phyloP scores from a whole-genome alignment of 2,329 filamentous ascomycete species.

The Byssothecium circinans region DNA sequence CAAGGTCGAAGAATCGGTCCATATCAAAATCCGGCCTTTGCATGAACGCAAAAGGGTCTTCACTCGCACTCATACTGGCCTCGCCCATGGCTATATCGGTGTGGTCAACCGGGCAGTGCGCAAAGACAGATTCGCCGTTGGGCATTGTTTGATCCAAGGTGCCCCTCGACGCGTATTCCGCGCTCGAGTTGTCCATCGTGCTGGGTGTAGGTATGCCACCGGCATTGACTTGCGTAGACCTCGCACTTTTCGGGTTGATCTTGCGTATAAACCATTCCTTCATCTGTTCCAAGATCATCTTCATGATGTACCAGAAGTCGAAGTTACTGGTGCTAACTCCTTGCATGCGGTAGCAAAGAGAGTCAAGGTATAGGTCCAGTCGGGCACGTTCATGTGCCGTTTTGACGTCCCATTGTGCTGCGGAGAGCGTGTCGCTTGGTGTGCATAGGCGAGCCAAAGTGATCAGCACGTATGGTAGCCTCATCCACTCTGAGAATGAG shows the following conservation, averaged over 20 bases:
- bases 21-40: slow-evolving; percentile 34
- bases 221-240: slow-evolving; percentile 2
- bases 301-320: slow-evolving; percentile 38
- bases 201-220: slow-evolving; percentile 10
- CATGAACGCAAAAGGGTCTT: slow-evolving; percentile 29
- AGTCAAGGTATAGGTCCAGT: slow-evolving; percentile 37
- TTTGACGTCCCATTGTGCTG: slow-evolving; percentile 35
- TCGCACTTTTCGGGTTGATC: slow-evolving; percentile 12
- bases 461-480: slow-evolving; percentile 33
- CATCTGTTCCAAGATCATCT: slow-evolving; percentile 33
- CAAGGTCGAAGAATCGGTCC: slow-evolving; percentile 37
- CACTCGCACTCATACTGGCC: slow-evolving; percentile 6
- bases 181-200: slow-evolving; percentile 4
- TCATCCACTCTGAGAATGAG: slow-evolving; percentile 39
- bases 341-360: slow-evolving; percentile 39
- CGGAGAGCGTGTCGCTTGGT: slow-evolving; percentile 22
- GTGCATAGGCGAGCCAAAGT: slow-evolving; percentile 34
- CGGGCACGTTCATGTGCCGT: slow-evolving; percentile 35
- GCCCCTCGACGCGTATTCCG: not conserved
- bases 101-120: not conserved
- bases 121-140: not conserved
- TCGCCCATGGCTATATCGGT: not conserved
- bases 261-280: slow-evolving; percentile 33
- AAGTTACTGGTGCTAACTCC: slow-evolving; percentile 23
- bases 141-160: not conserved